A percentile compares a stretch with the other conserved stretches of the same genome.
Conservation (phyloP, 2,329 filamentous ascomycete genomes). For the Exophiala bonariae region DNA sequence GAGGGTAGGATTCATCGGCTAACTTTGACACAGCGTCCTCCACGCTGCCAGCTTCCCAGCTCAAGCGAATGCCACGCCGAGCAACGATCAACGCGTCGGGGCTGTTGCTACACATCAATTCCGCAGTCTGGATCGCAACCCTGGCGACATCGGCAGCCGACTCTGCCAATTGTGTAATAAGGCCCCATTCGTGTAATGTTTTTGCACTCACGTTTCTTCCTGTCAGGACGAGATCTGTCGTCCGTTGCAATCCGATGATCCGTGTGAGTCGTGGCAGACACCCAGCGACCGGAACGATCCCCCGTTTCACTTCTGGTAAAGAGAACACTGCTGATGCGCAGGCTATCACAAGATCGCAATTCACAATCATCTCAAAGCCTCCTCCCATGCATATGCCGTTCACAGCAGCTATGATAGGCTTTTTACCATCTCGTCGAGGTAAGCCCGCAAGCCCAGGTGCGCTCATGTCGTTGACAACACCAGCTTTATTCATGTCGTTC, state of each 20-base stretch:
- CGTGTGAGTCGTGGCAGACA: constrained; percentile 67
- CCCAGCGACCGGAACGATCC: constrained; percentile 69
- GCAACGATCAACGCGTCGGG: constrained; percentile 74
- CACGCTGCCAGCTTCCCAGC: constrained; percentile 69
- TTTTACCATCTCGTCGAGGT: constrained; percentile 64
- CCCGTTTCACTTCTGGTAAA: constrained; percentile 69
- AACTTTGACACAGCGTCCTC: constrained; percentile 60
- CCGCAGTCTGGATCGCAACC: constrained; percentile 60
- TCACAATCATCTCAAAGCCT: constrained; percentile 73
- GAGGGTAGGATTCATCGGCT: constrained; percentile 59
- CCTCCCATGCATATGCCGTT: constrained; percentile 74
- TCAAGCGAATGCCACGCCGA: constrained; percentile 67
- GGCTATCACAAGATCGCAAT: constrained; percentile 71
- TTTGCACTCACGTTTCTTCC: constrained; percentile 59
- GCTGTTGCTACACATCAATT: constrained; percentile 63
- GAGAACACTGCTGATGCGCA: constrained; percentile 57
- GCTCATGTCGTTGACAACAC: constrained; percentile 24
- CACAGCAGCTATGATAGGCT: constrained; percentile 73
- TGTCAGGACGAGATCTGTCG: constrained; percentile 68
- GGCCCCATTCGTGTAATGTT: constrained; percentile 64
- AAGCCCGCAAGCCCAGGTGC: constrained; percentile 31
- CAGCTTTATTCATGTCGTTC: constrained; percentile 20
- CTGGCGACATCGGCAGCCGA: constrained; percentile 15
- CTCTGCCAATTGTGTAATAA: constrained; percentile 57
- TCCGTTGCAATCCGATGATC: constrained; percentile 66